Evolutionary conservation across 371 early-diverging fungal genomes (phyloP).

Genomic region (Mortierella sp.): DNA sequence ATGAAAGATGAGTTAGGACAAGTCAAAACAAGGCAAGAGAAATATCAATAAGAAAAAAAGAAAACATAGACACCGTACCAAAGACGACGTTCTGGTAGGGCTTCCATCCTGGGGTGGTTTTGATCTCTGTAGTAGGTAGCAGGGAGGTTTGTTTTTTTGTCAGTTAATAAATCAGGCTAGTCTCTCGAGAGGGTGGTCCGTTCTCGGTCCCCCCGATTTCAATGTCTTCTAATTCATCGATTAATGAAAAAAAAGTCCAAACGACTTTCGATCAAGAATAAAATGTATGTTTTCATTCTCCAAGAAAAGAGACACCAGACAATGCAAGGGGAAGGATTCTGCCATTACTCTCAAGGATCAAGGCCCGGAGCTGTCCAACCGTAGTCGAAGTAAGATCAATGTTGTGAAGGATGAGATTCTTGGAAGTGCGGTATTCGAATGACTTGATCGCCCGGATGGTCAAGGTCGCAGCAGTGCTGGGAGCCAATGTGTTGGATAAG

Average conservation of each 20-base stretch:
- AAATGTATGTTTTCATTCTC: too few relatives aligned
- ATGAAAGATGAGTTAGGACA: too few relatives aligned
- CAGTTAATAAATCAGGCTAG: conserved; percentile 9
- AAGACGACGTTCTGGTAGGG: conserved; percentile 76
- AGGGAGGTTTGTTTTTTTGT: not conserved
- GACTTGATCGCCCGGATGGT: conserved; percentile 91
- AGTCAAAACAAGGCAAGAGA: too few relatives aligned
- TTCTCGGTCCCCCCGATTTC: not conserved
- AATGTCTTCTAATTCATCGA: not conserved
- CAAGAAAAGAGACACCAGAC: not conserved
- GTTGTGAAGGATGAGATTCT: conserved; percentile 82
- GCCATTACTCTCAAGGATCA: conserved; percentile 74
- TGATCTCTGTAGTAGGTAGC: conserved; percentile 62
- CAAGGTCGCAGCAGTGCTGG: conserved; percentile 70
- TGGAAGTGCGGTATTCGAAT: conserved; percentile 90
- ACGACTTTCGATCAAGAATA: too few relatives aligned
- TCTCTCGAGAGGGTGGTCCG: not conserved
- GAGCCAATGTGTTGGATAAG: conserved; percentile 66
- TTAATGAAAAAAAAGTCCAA: too few relatives aligned
- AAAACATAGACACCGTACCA: too few relatives aligned
- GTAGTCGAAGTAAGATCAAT: conserved; percentile 77
- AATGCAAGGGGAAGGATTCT: not conserved
- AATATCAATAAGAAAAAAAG: too few relatives aligned
- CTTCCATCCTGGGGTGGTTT: conserved; percentile 74
- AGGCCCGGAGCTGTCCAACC: conserved; percentile 73